phyloP scores from a whole-genome alignment of 2,329 filamentous ascomycete species.

The Fusarium lyarnte region DNA sequence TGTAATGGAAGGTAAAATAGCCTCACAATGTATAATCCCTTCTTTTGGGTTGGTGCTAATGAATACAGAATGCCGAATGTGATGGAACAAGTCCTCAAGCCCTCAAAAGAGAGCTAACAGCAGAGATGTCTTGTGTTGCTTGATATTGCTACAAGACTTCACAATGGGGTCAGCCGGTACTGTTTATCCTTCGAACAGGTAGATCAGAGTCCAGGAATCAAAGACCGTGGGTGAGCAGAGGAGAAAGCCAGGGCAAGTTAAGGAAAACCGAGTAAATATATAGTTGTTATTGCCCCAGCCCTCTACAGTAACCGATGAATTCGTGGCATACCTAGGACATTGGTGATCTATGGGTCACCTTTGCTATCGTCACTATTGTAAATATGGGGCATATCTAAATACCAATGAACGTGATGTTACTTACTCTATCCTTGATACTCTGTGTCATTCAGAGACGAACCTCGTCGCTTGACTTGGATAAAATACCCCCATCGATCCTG shows the following conservation, averaged over 20 bases:
- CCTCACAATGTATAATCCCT: accelerated
- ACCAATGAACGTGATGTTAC: accelerated
- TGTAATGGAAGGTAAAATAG: accelerated
- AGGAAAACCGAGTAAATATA: neutral
- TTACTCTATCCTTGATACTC: accelerated
- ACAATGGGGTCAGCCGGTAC: accelerated
- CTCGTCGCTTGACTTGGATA: accelerated
- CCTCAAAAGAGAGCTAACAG: neutral
- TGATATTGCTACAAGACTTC: accelerated
- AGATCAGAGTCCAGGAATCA: neutral
- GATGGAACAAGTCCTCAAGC: neutral
- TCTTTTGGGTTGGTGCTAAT: neutral
- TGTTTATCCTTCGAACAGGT: accelerated
- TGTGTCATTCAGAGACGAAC: too few relatives aligned
- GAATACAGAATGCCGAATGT: neutral
- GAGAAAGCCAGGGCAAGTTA: neutral
- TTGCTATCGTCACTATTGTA: accelerated
- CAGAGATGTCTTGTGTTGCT: neutral
- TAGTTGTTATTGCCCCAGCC: too few relatives aligned
- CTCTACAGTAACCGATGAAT: too few relatives aligned
- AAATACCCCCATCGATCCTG: accelerated
- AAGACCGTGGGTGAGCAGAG: accelerated
- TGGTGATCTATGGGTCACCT: accelerated
- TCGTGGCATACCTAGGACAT: neutral
- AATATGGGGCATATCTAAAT: neutral